Base-by-base conservation (phyloP, 2,329 filamentous ascomycete species). In the Anisogramma anomala region DNA sequence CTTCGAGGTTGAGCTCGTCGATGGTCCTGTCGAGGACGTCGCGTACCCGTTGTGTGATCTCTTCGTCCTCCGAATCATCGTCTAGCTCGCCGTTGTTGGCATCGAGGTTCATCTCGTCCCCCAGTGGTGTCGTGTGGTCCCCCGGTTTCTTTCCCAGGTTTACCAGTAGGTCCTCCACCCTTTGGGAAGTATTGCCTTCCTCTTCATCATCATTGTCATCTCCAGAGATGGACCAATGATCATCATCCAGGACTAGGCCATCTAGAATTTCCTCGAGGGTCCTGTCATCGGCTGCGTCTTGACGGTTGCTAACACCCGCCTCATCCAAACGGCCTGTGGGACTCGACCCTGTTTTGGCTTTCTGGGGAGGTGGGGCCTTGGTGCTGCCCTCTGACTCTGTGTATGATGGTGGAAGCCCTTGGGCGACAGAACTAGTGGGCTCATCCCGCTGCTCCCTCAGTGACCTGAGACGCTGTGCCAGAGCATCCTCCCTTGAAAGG, bases 201-300 rank as follows among this genome's bases (percentile, higher is more conserved):
- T 66, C 60, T 0, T 57, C 58, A 8, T 40, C 41, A 0, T 57
- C 54, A 2, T 49, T 39, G 1, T 57, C 54, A 2, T 49, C 50
- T 0, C 51, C 48, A 3, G 33, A 36, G 7, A 33, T 25, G 7
- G 30, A 41, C 43, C 27, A n/a, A 23, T 8, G 44, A 33, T 42
- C 46, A 17, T 51, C 50, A 17, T 58, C 55, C 5, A 58, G 55
- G 2, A 58, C 52, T 7, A 69, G 58, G 20, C 66, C 62, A 2
- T 59, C 62, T 2, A 77, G 59, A 8, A 76, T 59, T 44, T 73
- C 69, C 41, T 74, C 64, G 0, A 75, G 57, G 1, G 65, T 69
- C 34, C 65, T 19, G 20, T 42, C 58, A n/a, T 74, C 70, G 48
- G 73, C 70, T 7, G 62, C 58, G 3, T 64, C 58, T 31, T 59